Percentiles rank a stretch among this genome's conserved stretches.
phyloP scores from a whole-genome alignment of 192 early-diverging fungal species.

The Coemansia brasiliensis region DNA sequence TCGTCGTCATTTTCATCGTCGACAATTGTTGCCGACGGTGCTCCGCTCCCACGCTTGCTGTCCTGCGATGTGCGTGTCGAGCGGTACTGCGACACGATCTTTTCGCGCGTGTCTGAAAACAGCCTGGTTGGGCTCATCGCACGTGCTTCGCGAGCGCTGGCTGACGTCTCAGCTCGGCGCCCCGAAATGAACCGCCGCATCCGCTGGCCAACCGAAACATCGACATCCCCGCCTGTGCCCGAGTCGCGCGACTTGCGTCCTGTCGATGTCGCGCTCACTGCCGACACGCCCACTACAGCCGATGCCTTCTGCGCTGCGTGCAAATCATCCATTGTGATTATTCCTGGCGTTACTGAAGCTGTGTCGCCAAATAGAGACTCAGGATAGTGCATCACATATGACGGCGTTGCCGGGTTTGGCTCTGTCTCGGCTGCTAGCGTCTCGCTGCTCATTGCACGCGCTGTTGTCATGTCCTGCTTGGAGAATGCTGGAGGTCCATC shows the following conservation, averaged over 20 bases:
- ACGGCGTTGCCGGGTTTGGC: constrained; percentile 27
- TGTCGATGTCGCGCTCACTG: constrained; percentile 39
- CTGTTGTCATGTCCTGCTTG: background rate
- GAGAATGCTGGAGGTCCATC: background rate
- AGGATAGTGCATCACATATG: constrained; percentile 54
- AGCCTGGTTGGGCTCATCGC: constrained; percentile 19
- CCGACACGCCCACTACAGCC: constrained; percentile 44
- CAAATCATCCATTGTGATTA: constrained; percentile 49
- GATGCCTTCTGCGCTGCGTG: constrained; percentile 50
- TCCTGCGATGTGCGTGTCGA: constrained; percentile 35
- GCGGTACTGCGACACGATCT: constrained; percentile 32
- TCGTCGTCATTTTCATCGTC: constrained; percentile 24
- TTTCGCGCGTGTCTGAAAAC: constrained; percentile 21
- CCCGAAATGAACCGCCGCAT: constrained; percentile 53
- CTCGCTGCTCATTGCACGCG: constrained; percentile 15
- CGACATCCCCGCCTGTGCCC: constrained; percentile 26
- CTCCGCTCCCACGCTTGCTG: constrained; percentile 31
- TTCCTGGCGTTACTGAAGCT: constrained; percentile 28
- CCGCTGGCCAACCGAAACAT: constrained; percentile 34
- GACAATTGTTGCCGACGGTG: constrained; percentile 25
- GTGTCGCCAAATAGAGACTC: constrained; percentile 48
- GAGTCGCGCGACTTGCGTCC: constrained; percentile 44
- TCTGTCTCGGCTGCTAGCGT: constrained; percentile 6
- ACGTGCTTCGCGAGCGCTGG: constrained; percentile 12
- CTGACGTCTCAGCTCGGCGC: constrained; percentile 24